A percentile compares a stretch with the other conserved stretches of the same genome.
phyloP scores from a whole-genome alignment of 73 alveolate genomes.

The Uronychia binucleata region DNA sequence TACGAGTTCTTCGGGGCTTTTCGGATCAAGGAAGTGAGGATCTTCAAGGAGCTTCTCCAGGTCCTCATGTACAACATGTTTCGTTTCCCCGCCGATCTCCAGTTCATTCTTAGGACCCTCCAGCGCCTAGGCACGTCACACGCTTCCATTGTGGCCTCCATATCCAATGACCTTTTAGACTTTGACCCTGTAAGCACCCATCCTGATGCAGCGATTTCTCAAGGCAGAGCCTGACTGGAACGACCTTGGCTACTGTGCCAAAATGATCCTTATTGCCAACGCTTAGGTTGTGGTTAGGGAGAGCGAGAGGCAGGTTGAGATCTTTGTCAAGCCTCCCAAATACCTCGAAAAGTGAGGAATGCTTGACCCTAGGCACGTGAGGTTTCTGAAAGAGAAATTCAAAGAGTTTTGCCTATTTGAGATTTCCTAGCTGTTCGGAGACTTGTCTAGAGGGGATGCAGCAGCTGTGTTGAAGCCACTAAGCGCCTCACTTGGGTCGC shows the following conservation, averaged over 20 bases:
- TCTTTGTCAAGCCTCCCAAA: not conserved
- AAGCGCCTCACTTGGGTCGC: too few species aligned
- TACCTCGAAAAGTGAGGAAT: not conserved
- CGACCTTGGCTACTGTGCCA: constrained; percentile 11
- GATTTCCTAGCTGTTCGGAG: not conserved
- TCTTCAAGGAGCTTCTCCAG: not conserved
- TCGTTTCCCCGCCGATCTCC: not conserved
- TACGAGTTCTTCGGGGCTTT: constrained; percentile 49
- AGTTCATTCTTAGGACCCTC: constrained; percentile 14
- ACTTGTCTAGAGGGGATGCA: not conserved
- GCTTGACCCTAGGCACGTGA: not conserved
- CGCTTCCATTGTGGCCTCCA: not conserved
- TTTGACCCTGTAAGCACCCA: not conserved
- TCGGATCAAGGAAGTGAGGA: not conserved
- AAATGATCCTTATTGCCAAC: constrained; percentile 16
- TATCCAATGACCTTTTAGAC: not conserved
- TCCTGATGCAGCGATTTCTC: constrained; percentile 1
- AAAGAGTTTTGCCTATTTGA: not conserved
- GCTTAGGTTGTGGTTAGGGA: not conserved
- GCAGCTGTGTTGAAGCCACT: too few species aligned
- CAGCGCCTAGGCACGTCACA: constrained; percentile 8
- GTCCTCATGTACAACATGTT: constrained; percentile 8
- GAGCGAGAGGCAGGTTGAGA: not conserved
- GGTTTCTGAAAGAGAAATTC: not conserved
- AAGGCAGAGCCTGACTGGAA: constrained; percentile 31